These are phyloP conservation scores for Casaregolazyma suthepensis DNA, from an alignment of 1,139 yeast genomes.

Conservation along the genomic window DNA sequence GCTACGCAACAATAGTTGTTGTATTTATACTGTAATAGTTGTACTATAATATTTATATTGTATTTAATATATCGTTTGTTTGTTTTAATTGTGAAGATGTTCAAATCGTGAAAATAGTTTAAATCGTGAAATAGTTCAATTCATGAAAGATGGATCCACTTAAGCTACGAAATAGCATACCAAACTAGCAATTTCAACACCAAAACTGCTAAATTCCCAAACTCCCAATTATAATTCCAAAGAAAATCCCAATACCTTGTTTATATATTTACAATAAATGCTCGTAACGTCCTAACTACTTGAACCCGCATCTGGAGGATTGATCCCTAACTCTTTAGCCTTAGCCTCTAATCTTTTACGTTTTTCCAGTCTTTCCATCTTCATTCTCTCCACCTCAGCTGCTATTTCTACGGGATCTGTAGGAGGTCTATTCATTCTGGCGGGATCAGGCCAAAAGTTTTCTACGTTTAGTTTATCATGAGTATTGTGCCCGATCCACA, in stretches of 20 bases:
- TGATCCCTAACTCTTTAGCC: conserved; percentile 55
- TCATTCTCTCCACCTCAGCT: conserved; percentile 84
- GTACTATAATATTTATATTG: neutral
- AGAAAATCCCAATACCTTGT: neutral
- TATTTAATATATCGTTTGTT: neutral
- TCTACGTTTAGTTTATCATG: conserved; percentile 84
- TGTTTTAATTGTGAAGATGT: neutral
- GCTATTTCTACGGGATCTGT: conserved; percentile 89
- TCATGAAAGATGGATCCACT: too few relatives aligned
- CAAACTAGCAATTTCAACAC: neutral
- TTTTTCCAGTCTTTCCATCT: conserved; percentile 65
- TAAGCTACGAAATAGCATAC: too few relatives aligned
- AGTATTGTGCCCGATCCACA: conserved; percentile 84
- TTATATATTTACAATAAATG: neutral
- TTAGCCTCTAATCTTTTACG: conserved; percentile 67
- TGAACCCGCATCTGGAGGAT: conserved; percentile 6
- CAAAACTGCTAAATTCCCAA: neutral
- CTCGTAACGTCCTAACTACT: neutral
- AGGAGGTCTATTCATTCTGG: conserved; percentile 81
- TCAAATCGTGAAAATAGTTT: neutral
- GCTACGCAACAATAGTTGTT: neutral
- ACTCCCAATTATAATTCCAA: neutral
- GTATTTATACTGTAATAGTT: too few relatives aligned
- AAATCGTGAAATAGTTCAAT: neutral
- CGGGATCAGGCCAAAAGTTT: conserved; percentile 98